Base-by-base conservation (phyloP, 1,284 basidiomycete species). In the Apiotrichum gamsii region DNA sequence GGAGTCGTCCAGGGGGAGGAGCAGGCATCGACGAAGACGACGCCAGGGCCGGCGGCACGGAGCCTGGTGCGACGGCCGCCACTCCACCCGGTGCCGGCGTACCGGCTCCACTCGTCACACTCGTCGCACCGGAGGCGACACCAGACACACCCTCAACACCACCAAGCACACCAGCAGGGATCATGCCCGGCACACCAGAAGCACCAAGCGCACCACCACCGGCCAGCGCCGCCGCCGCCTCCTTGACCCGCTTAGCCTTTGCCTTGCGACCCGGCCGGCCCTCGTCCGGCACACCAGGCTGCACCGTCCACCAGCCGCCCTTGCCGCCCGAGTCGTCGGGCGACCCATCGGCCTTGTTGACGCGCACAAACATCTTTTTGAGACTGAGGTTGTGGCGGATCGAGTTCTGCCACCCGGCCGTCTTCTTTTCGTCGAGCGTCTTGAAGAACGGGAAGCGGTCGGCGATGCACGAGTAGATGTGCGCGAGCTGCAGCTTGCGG, bases 271-370 rank as follows among this genome's bases (percentile, higher is more conserved):
- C 70, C 0, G 69, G 69, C 30, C 70, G 56, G 8, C 70, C 70
- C 47, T 70, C 70, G 46, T 70, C 68, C 10, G 66, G 68, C 13
- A 70, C 62, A 13, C 65, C 68, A n/a, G 67, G 62, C 41, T 66
- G 59, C 5, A 71, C 69, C 8, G 70, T 72, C 70, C 70, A 72
- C 70, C 70, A 72, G 8, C 70, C 70, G 21, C 70, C 70, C 57
- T 72, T 72, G 19, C 67, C 65, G 21, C 62, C 65, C 5, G 61
- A 56, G 29, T 71, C 69, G 47, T 72, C 67, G 8, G 60, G 60
- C 3, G 59, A 45, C 10, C 63, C 64, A 46, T 72, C 70, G 9
- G 60, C 58, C 52, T 70, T 66, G 55, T 71, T 70, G 3, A 70
- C 67, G 23, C 70, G 57, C 10, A 72, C 70, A 52, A 72, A 72